Conservation (phyloP, 2,329 filamentous ascomycete genomes). For the Penicillium olsonii region DNA sequence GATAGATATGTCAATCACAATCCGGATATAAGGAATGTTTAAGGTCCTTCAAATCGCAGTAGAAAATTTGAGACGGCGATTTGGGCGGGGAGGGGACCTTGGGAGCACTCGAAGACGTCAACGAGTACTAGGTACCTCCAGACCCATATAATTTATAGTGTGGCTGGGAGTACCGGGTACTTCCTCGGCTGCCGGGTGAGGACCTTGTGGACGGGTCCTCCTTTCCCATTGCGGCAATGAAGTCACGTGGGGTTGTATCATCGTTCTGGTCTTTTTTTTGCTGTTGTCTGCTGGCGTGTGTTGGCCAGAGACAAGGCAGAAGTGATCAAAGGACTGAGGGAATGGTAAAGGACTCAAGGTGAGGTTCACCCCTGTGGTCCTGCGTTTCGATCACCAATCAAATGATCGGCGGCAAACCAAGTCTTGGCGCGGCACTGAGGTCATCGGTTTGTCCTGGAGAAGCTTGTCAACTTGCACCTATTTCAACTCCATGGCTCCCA, state of each 20-base stretch:
- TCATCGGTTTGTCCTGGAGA: slow-evolving; percentile 1
- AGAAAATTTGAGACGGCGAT: slow-evolving; percentile 14
- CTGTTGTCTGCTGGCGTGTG: neutral
- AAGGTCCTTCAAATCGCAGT: slow-evolving; percentile 1
- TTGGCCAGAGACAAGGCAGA: neutral
- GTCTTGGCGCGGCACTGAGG: slow-evolving; percentile 19
- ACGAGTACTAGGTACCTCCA: slow-evolving; percentile 19
- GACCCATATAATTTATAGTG: neutral
- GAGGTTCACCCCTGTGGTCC: neutral
- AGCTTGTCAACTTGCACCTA: neutral
- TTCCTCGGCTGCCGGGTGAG: slow-evolving; percentile 18
- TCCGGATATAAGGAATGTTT: neutral
- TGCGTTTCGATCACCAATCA: slow-evolving; percentile 21
- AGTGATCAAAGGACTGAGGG: neutral
- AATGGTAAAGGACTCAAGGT: neutral
- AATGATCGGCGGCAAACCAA: slow-evolving; percentile 11
- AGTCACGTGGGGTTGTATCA: slow-evolving; percentile 16
- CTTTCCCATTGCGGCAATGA: slow-evolving; percentile 18
- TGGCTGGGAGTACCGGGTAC: slow-evolving; percentile 16
- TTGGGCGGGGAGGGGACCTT: slow-evolving; percentile 31
- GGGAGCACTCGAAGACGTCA: slow-evolving; percentile 29
- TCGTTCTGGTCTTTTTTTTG: neutral
- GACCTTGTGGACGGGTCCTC: slow-evolving; percentile 34
- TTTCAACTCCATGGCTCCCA: slow-evolving; percentile 71
- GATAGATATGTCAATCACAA: neutral